phyloP scores from a whole-genome alignment of 768 basidiomycete species.

The Rhodotorula paludigena region DNA sequence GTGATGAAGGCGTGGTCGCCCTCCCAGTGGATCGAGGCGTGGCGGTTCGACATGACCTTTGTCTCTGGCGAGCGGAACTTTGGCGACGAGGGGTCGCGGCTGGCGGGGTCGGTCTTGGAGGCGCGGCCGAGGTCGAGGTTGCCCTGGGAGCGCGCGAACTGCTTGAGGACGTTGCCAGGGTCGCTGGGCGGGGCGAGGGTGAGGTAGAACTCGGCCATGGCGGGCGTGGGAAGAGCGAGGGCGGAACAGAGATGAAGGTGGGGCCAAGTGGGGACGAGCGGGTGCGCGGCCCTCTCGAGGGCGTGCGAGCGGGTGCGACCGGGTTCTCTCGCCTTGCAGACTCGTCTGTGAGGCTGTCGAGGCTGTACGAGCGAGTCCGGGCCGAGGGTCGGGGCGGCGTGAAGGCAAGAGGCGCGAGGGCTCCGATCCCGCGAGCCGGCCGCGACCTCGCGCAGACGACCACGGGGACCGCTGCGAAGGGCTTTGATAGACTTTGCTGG shows the following conservation, averaged over 20 bases:
- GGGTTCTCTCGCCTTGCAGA: no score
- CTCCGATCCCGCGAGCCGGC: no score
- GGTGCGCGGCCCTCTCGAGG: no score
- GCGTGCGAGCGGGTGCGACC: no score
- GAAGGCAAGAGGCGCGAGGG: no score
- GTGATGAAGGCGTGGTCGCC: neutral
- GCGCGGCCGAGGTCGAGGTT: constrained; percentile 11
- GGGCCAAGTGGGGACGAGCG: no score
- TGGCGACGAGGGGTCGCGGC: neutral
- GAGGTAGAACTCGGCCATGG: neutral
- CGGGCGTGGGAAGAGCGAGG: neutral
- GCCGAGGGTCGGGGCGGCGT: no score
- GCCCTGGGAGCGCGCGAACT: neutral
- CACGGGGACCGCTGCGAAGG: no score
- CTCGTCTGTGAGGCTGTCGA: no score
- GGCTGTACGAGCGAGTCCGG: no score
- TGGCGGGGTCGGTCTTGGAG: neutral
- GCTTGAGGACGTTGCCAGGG: neutral
- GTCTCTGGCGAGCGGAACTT: constrained; percentile 14
- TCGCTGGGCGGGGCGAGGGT: neutral
- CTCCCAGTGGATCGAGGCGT: constrained; percentile 8
- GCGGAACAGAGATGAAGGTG: neutral
- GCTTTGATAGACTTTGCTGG: no score
- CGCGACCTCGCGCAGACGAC: no score
- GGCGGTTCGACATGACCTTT: constrained; percentile 25